Base-by-base conservation (phyloP, 768 basidiomycete genomes). In the Leccinum rimulosum region DNA sequence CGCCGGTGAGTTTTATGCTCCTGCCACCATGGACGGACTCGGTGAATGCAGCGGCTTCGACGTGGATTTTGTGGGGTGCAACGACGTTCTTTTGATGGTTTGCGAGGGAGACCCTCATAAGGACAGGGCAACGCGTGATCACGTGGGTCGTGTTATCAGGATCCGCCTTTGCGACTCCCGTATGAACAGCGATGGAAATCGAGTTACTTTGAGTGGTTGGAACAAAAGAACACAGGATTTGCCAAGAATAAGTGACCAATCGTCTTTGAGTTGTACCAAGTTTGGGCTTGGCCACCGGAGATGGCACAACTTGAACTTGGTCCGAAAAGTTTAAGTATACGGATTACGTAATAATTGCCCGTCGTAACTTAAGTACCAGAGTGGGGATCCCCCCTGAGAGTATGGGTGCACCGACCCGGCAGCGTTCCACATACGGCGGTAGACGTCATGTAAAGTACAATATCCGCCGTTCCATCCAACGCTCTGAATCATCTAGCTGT, bases 41-140 rank as follows among this genome's bases (percentile, higher is more conserved):
- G 3, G 77, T 83, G 63, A 79, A 75, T 14, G 75, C 65, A 1
- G 87, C 84, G 10, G 87, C 87, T 55, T 88, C 80, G 4, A 74
- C 57, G 58, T 95, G 93, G 45, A 95, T 73, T 71, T 93, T 93
- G 77, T 91, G 80, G 3, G 96, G 81, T 0, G 86, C 84, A 45
- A 93, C 87, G 53, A 87, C 77, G 74, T 97, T 96, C 79, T 97
- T 97, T 61, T 88, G 86, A 73, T 98, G 95, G 70, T 92, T 94
- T 9, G 90, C 85, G 14, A 79, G 73, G 6, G 62, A 57, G 19
- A 17, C 36, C n/a, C 58, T 57, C 43, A 40, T 54, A 22, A 31
- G 10, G 6, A 43, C 1, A 22, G 36, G 17, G 28, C 47, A 31
- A 30, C 64, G 56, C 56, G 56, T 31, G 28, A 49, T 68, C 64